These are phyloP conservation scores for Penicillium simplicissimum DNA, from an alignment of 495 filamentous ascomycete genomes.

Conservation along the genomic window DNA sequence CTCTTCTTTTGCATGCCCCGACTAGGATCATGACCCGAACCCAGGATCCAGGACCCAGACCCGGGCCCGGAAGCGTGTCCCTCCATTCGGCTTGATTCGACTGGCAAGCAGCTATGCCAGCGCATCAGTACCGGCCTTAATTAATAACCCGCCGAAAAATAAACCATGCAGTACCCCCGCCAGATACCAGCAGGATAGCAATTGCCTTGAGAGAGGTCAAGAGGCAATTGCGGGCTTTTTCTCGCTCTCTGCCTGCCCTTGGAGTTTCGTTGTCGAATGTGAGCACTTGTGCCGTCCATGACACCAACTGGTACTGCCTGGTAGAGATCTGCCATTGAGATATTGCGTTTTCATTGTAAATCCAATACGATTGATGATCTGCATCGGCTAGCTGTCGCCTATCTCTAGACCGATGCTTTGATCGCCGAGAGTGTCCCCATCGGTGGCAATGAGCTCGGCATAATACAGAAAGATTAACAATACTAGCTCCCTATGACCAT, in stretches of 20 bases:
- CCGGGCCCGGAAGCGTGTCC: slow-evolving; percentile 10
- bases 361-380: slow-evolving; percentile 11
- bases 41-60: slow-evolving; percentile 19
- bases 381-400: slow-evolving; percentile 11
- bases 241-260: neutral
- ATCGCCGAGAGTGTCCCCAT: slow-evolving; percentile 9
- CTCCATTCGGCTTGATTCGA: slow-evolving; percentile 54
- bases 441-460: slow-evolving; percentile 12
- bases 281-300: slow-evolving; percentile 2
- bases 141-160: slow-evolving; percentile 29
- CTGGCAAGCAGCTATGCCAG: slow-evolving; percentile 88
- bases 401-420: slow-evolving; percentile 15
- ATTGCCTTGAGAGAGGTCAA: slow-evolving; percentile 4
- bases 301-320: slow-evolving; percentile 2
- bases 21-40: slow-evolving; percentile 11
- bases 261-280: neutral
- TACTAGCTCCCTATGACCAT: neutral
- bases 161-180: slow-evolving; percentile 23
- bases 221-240: slow-evolving; percentile 9
- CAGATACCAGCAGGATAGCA: neutral
- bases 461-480: neutral
- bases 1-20: neutral
- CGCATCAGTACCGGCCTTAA: slow-evolving; percentile 65
- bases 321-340: neutral
- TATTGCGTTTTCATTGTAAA: slow-evolving; percentile 8